Base-by-base conservation (phyloP, 306 rosid genomes). In the Cicer judaicum region DNA sequence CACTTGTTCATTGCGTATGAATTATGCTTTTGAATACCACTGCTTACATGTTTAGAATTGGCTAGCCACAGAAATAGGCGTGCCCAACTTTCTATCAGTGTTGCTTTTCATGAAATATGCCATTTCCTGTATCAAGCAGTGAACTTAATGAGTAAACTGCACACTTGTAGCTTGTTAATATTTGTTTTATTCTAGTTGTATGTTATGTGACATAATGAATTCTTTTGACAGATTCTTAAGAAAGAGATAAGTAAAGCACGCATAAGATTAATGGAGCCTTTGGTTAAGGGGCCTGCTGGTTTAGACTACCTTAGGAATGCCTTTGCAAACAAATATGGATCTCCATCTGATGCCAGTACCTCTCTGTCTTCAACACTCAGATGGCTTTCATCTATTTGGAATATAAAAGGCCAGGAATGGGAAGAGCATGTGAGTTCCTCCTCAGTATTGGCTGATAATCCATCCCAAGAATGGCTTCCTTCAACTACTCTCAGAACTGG, bases 181-280 rank as follows among this genome's bases (percentile, higher is more conserved):
- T 56, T 19, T 62, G 48, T 57, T 60, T 64, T 69, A 7, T 62
- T 18, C 48, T 65, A 47, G 72, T 39, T 70, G 43, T 66, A 64
- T 41, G 43, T 69, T 13, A 54, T 75, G 21, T 81, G 43, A 84
- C 48, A 36, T 63, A 49, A 68, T 64, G 67, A 60, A 64, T 46
- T 79, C 34, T 72, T 67, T 2, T 44, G 46, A 14, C 90, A 94
- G 99, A 84, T 82, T 70, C 95, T 94, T 19, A 94, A 90, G 82
- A 88, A 64, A 74, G 98, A 91, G 87, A 94, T 94, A 44, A 91
- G 99, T 85, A 87, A 83, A 87, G 96, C 99, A 44, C 94, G 96
- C 9, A 76, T 94, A 67, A 79, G 72, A 81, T 53, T 91, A 43
- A 82, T 90, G 87, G 91, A 92, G 84, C 93, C 96, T 76, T 76